Base-by-base conservation (phyloP, 805 yeast species). In the Teunomyces cretensis region DNA sequence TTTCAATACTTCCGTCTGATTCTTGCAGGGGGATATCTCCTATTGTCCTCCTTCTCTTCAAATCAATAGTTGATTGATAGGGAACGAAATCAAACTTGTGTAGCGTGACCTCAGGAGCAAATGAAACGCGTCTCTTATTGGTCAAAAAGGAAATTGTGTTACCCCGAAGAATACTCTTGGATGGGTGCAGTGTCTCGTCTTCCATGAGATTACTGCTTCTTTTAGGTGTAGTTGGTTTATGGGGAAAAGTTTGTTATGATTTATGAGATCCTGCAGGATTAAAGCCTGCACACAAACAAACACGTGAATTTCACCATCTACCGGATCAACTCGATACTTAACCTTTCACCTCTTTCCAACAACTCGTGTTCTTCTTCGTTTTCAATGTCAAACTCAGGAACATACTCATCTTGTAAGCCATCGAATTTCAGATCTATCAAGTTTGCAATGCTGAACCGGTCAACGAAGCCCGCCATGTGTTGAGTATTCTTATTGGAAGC, bases 81-180 rank as follows among this genome's bases (percentile, higher is more conserved):
- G 64, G 68, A 37, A 65, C 64, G 48, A 62, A 60, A 47, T 65
- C 81, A 52, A 75, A 72, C 55, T 81, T 78, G 55, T 83, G 87
- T 33, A 83, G 68, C 2, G 86, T 82, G 0, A 83, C 88, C 52
- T 82, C 87, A 1, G 86, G 86, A 0, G 91, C 91, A 70, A 86
- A 86, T 4, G 89, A 82, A 4, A 86, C 92, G 19, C 92, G 64
- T 46, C 92, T 64, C 30, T 65, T 55, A 22, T 46, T 52, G 38
- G 45, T 49, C 17, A 46, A 40, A 14, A 60, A 36, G 1, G 64
- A 64, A 15, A 57, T 43, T 1, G 64, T 56, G 27, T 54, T 53
- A 31, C 60, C 64, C 33, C 55, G 55, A 12, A 62, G 47, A 14
- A 61, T 60, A 39, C 65, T 52, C 44, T 57, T 60, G 14, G 45